Evolutionary conservation across 371 early-diverging fungal genomes (phyloP).

Genomic region (Batkoa obscura): DNA sequence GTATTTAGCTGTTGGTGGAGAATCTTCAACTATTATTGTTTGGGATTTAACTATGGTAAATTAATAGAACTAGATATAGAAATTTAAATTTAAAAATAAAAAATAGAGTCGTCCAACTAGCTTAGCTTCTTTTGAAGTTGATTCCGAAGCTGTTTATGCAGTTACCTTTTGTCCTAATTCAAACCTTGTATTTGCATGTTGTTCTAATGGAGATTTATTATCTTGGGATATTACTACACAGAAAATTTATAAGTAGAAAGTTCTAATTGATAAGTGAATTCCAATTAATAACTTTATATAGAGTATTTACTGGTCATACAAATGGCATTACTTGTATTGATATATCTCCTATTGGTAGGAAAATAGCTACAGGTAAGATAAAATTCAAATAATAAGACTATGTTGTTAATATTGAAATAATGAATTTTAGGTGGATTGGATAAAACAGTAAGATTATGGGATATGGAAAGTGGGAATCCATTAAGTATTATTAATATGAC

Average conservation of each 20-base stretch:
- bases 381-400: neutral
- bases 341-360: neutral
- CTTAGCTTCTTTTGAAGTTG: neutral
- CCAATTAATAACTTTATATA: neutral
- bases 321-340: slow-evolving; percentile 1
- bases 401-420: too few relatives aligned
- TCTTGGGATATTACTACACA: slow-evolving; percentile 1
- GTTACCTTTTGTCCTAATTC: neutral
- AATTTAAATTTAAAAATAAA: neutral
- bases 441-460: slow-evolving; percentile 3
- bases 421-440: slow-evolving; percentile 1
- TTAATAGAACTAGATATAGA: neutral
- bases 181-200: neutral
- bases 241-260: neutral
- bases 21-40: neutral
- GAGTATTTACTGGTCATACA: neutral
- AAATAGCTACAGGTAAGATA: neutral
- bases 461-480: neutral
- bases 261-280: neutral
- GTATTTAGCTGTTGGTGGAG: slow-evolving; percentile 1
- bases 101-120: neutral
- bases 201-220: neutral
- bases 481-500: neutral
- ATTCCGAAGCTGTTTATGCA: neutral
- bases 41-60: slow-evolving; percentile 3